Evolutionary conservation across 371 early-diverging fungal genomes (phyloP).

Genomic region (Rhizomucor miehei): DNA sequence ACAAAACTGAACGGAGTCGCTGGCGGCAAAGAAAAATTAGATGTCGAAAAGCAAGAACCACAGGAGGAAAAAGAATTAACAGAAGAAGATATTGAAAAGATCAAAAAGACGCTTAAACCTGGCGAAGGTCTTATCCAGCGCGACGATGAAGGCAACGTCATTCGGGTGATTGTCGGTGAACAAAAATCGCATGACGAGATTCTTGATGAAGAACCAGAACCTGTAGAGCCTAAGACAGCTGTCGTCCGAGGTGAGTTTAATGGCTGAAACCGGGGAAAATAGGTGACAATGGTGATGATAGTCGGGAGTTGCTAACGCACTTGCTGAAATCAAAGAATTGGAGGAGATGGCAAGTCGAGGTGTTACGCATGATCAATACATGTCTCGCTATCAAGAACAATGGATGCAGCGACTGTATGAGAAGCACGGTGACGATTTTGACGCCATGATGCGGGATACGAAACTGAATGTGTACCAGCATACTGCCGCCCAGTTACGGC

Average conservation of each 20-base stretch:
- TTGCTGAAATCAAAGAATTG: conserved; percentile 27
- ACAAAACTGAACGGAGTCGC: conserved; percentile 72
- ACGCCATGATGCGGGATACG: conserved; percentile 87
- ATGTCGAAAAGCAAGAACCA: conserved; percentile 19
- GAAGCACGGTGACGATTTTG: conserved; percentile 81
- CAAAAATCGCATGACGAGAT: conserved; percentile 54
- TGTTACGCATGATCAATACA: conserved; percentile 48
- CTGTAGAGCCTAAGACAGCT: conserved; percentile 63
- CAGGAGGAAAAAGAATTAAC: conserved; percentile 44
- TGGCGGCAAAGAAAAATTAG: conserved; percentile 59
- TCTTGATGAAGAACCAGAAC: conserved; percentile 48
- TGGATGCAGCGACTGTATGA: conserved; percentile 65
- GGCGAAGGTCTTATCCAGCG: conserved; percentile 81
- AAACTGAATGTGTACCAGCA: conserved; percentile 82
- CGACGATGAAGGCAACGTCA: conserved; percentile 79
- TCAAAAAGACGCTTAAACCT: conserved; percentile 47
- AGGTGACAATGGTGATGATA: not conserved
- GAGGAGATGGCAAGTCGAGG: conserved; percentile 58
- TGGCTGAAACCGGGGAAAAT: not conserved
- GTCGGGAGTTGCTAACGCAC: not conserved
- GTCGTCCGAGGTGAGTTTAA: conserved; percentile 45
- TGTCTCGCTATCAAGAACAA: conserved; percentile 63
- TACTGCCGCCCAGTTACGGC: conserved; percentile 74
- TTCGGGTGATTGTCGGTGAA: conserved; percentile 68
- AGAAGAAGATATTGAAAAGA: conserved; percentile 48